A percentile compares a stretch with the other conserved stretches of the same genome.
Evolutionary conservation across 305 asterid genomes (phyloP).

Genomic region (Striga hermonthica): DNA sequence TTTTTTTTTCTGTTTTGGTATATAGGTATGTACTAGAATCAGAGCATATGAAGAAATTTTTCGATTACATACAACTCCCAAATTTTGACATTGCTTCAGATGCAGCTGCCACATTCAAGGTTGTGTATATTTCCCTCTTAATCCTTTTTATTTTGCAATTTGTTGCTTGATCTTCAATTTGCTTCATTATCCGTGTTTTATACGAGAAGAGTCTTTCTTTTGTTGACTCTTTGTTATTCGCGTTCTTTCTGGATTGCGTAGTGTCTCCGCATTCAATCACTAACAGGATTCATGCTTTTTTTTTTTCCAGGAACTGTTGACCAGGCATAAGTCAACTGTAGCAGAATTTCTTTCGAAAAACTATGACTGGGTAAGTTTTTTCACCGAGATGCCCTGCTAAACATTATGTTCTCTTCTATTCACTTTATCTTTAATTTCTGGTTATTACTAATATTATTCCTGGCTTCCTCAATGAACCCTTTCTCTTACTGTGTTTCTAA

Average conservation of each 20-base stretch:
- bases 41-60: slow-evolving; percentile 88
- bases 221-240: background rate
- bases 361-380: slow-evolving; percentile 79
- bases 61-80: slow-evolving; percentile 75
- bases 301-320: slow-evolving; percentile 78
- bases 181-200: background rate
- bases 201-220: slow-evolving; percentile 21
- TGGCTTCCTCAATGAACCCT: slow-evolving; percentile 8
- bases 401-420: background rate
- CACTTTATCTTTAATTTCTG: slow-evolving; percentile 16
- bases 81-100: slow-evolving; percentile 91
- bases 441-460: slow-evolving; percentile 1
- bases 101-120: slow-evolving; percentile 98
- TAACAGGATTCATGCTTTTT: slow-evolving; percentile 34
- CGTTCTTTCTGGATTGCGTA: background rate
- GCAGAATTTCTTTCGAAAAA: slow-evolving; percentile 89
- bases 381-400: slow-evolving; percentile 1
- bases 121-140: slow-evolving; percentile 28
- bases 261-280: slow-evolving; percentile 20
- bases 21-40: slow-evolving; percentile 94
- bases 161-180: slow-evolving; percentile 15
- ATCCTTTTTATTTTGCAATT: slow-evolving; percentile 1
- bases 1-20: too few relatives aligned
- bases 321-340: slow-evolving; percentile 96
- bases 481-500: slow-evolving; percentile 20